phyloP scores from a whole-genome alignment of 805 yeast species.

The Diddensiella santjacobensis region DNA sequence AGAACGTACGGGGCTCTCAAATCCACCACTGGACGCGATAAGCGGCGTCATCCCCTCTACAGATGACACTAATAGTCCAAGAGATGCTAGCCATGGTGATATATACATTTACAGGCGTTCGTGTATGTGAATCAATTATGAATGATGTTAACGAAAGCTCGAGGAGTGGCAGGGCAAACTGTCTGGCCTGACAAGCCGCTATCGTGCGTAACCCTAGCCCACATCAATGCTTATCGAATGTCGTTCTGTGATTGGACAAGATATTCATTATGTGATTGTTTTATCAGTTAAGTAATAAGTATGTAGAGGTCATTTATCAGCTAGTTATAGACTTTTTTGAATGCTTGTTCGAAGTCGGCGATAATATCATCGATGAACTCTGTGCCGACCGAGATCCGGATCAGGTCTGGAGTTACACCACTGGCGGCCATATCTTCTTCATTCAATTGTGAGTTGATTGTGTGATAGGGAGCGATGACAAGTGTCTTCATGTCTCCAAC shows the following conservation, averaged over 20 bases:
- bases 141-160: too few species aligned
- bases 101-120: background rate
- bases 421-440: constrained; percentile 76
- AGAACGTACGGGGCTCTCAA: constrained; percentile 14
- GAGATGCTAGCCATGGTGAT: background rate
- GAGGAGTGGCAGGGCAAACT: too few species aligned
- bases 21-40: constrained; percentile 11
- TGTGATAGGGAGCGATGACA: constrained; percentile 92
- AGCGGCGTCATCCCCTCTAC: background rate
- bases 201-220: too few species aligned
- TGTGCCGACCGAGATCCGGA: constrained; percentile 87
- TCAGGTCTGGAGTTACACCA: constrained; percentile 85
- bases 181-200: too few species aligned
- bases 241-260: too few species aligned
- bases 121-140: too few species aligned
- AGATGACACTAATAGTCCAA: background rate
- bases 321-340: constrained; percentile 51
- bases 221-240: too few species aligned
- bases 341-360: constrained; percentile 83
- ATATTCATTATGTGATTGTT: too few species aligned
- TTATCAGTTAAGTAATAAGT: too few species aligned
- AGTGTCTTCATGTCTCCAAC: constrained; percentile 96
- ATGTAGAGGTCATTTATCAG: too few species aligned
- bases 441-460: constrained; percentile 88
- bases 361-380: constrained; percentile 90